phyloP scores from a whole-genome alignment of 1,139 yeast genomes.

The Ogataea hybrid region DNA sequence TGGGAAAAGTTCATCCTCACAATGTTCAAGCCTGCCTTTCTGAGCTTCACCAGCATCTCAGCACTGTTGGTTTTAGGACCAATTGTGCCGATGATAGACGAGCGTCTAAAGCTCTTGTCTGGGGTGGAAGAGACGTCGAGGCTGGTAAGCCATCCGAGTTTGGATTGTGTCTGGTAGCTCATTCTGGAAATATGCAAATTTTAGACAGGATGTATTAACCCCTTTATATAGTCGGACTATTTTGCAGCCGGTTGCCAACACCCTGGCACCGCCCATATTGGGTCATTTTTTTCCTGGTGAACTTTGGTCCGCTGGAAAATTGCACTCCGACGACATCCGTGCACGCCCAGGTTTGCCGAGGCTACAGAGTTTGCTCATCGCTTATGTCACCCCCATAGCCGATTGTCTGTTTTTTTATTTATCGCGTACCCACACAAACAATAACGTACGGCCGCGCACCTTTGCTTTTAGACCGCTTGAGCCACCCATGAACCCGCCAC shows the following conservation, averaged over 20 bases:
- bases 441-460: neutral
- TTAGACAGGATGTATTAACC: conserved; percentile 1
- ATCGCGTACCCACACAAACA: conserved; percentile 3
- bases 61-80: conserved; percentile 96
- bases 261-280: conserved; percentile 8
- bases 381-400: neutral
- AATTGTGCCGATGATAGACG: conserved; percentile 96
- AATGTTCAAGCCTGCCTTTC: conserved; percentile 96
- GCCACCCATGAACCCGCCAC: neutral
- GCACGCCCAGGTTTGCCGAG: neutral
- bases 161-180: conserved; percentile 34
- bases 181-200: conserved; percentile 13
- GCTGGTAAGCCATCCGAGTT: conserved; percentile 76
- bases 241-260: conserved; percentile 5
- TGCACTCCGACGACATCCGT: conserved; percentile 10
- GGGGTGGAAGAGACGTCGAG: conserved; percentile 80
- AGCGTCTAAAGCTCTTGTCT: conserved; percentile 84
- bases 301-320: conserved; percentile 8
- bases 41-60: conserved; percentile 78
- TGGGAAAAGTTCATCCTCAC: conserved; percentile 99
- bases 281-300: conserved; percentile 11
- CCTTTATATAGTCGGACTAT: conserved; percentile 5
- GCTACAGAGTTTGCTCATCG: neutral
- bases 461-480: neutral
- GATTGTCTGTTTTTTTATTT: neutral